Evolutionary conservation across 1,284 basidiomycete genomes (phyloP), one percentile per base, ranked within the genome.

Genomic region (Tetrapyrgos nigripes): DNA sequence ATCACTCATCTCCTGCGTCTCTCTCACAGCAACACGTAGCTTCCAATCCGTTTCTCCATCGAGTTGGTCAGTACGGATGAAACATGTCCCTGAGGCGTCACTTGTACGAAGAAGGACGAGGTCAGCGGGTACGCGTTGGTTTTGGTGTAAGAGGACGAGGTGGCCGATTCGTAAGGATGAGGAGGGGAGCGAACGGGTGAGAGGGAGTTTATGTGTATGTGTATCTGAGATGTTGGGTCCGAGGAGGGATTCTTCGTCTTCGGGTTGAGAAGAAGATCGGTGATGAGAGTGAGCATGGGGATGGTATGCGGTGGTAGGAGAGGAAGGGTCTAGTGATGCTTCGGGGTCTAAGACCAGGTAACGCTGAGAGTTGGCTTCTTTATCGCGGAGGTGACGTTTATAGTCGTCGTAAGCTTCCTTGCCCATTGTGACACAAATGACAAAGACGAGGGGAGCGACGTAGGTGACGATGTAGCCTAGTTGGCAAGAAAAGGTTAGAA

Each of bases 11-110:
- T 87, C 87, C 76, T 98, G 96, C 28, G 91, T 94, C 26, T 89
- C 82, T 1, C 90, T 85, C 3, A 97, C 89, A 0, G 97, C 96
- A 1, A 98, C 89, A 10, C 94, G 88, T 51, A 98, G 79, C 74
- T 99, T 99, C 97, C 97, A 99, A 68, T 99, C 97, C 1, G 97
- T 99, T 76, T 99, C 97, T 46, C 97, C 97, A 66, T 99, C 97
- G 10, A 99, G 83, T 71, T 99, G 97, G 74, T 99, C 97, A 0
- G 97, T 99, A 4, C 97, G 84, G 54, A 99, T 93, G 74, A 99
- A 99, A 72, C 97, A 98, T 1, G 96, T 96, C 1, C 97, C 97
- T 31, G 90, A 87, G 3, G 83, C 74, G 63, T 96, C 96, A 2
- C 88, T 92, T 0, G 97, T 98, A 35, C 90, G 87, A 8, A 99